These are phyloP conservation scores for Ascocoryne sarcoides DNA, from an alignment of 2,329 filamentous ascomycete species.

Conservation along the genomic window DNA sequence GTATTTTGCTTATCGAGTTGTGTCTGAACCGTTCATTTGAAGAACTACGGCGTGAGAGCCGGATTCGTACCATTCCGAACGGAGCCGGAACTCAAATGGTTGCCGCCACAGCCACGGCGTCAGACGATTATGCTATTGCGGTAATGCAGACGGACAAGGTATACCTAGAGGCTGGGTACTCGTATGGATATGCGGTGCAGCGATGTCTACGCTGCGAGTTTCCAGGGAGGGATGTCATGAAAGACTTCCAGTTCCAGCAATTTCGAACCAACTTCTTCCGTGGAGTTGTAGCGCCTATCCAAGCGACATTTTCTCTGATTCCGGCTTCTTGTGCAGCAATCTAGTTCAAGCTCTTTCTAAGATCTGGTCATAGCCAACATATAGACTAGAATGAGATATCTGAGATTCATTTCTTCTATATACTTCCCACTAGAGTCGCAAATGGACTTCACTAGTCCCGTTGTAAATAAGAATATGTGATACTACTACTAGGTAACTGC, in stretches of 20 bases:
- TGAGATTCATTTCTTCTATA: too few relatives aligned
- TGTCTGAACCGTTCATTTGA: background rate
- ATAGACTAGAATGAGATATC: too few relatives aligned
- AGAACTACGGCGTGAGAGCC: background rate
- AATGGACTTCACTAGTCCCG: too few relatives aligned
- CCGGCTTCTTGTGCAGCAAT: too few relatives aligned
- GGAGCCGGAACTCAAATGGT: background rate
- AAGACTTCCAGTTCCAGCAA: background rate
- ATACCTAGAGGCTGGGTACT: background rate
- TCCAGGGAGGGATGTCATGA: background rate
- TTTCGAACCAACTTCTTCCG: background rate
- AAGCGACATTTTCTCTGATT: too few relatives aligned
- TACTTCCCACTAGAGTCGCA: too few relatives aligned
- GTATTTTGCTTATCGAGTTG: slow-evolving; percentile 1
- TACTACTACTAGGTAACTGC: too few relatives aligned
- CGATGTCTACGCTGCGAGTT: slow-evolving; percentile 1
- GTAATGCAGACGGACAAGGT: background rate
- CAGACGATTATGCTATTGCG: slow-evolving; percentile 1
- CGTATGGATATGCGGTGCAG: slow-evolving; percentile 1
- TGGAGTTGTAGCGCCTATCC: slow-evolving; percentile 1
- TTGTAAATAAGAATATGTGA: too few relatives aligned
- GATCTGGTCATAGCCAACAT: too few relatives aligned
- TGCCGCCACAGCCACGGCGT: background rate
- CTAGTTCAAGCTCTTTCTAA: too few relatives aligned
- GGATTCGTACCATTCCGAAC: too few relatives aligned